A percentile compares a stretch with the other conserved stretches of the same genome.
Evolutionary conservation across 495 filamentous ascomycete genomes (phyloP).

Genomic region (Aspergillus panamensis): DNA sequence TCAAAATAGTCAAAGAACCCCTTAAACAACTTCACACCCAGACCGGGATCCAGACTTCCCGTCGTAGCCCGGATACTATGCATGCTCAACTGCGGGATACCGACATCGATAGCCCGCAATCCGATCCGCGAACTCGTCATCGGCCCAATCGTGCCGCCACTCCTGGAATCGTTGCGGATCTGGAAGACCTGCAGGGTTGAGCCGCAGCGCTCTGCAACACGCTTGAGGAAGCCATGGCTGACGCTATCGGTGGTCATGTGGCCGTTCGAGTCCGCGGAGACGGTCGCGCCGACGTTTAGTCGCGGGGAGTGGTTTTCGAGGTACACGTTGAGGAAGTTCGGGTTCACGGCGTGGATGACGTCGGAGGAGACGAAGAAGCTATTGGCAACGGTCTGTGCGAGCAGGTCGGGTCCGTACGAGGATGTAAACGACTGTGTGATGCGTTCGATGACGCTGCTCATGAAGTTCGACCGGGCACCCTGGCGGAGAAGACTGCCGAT

Average conservation of each 20-base stretch:
- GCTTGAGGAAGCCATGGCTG: conserved; percentile 69
- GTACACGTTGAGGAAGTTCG: conserved; percentile 81
- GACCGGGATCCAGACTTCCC: conserved; percentile 78
- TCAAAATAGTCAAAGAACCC: conserved; percentile 88
- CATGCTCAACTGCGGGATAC: conserved; percentile 92
- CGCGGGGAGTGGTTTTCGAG: conserved; percentile 80
- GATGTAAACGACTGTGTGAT: conserved; percentile 66
- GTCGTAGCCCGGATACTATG: conserved; percentile 91
- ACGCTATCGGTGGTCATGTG: conserved; percentile 91
- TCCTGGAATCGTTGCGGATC: conserved; percentile 85
- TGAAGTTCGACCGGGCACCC: conserved; percentile 84
- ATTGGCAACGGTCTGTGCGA: conserved; percentile 84
- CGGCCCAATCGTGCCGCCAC: conserved; percentile 92
- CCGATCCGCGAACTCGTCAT: conserved; percentile 81
- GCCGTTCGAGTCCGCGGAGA: conserved; percentile 83
- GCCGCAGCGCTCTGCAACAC: conserved; percentile 66
- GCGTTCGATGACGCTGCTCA: conserved; percentile 73
- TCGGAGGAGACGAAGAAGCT: conserved; percentile 92
- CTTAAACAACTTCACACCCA: conserved; percentile 85
- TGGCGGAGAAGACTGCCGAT: conserved; percentile 88
- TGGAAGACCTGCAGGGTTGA: conserved; percentile 83
- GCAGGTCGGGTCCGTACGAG: conserved; percentile 58
- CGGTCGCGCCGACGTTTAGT: conserved; percentile 83
- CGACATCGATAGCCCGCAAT: conserved; percentile 81
- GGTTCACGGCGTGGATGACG: conserved; percentile 92